A percentile compares a stretch with the other conserved stretches of the same genome.
Conservation (phyloP, 2,329 filamentous ascomycete genomes). For the Fusarium stilboides region DNA sequence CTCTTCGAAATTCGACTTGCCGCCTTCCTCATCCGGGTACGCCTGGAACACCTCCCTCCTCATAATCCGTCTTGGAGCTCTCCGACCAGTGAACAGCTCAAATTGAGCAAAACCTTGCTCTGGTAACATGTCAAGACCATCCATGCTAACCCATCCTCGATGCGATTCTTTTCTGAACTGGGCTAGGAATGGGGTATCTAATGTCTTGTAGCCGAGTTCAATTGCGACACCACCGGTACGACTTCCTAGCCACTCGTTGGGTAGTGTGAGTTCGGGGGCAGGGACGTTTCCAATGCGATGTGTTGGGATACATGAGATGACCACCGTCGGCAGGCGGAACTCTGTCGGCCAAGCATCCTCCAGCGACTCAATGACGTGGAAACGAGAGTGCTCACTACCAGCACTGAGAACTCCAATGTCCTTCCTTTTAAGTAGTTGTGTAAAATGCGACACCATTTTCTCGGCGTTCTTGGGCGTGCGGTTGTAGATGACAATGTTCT, state of each 20-base stretch:
- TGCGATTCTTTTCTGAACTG: conserved; percentile 75
- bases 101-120: conserved; percentile 88
- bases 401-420: conserved; percentile 61
- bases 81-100: conserved; percentile 80
- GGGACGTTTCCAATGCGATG: conserved; percentile 75
- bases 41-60: conserved; percentile 71
- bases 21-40: conserved; percentile 61
- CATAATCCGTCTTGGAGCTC: conserved; percentile 74
- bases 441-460: conserved; percentile 79
- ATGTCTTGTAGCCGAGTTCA: conserved; percentile 81
- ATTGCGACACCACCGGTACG: conserved; percentile 82
- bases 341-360: conserved; percentile 75
- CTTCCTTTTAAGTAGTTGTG: conserved; percentile 64
- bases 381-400: conserved; percentile 61
- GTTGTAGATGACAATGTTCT: conserved; percentile 82
- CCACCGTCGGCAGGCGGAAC: conserved; percentile 77
- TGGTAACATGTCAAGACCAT: conserved; percentile 81
- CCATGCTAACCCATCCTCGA: conserved; percentile 80
- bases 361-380: conserved; percentile 72
- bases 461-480: conserved; percentile 77
- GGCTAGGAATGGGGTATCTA: conserved; percentile 78
- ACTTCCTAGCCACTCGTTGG: conserved; percentile 78
- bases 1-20: conserved; percentile 57
- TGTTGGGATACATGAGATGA: conserved; percentile 83
- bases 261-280: conserved; percentile 79